Conservation (phyloP, 225 moss, liverwort and hornwort genomes). For the Straminergon stramineum region DNA sequence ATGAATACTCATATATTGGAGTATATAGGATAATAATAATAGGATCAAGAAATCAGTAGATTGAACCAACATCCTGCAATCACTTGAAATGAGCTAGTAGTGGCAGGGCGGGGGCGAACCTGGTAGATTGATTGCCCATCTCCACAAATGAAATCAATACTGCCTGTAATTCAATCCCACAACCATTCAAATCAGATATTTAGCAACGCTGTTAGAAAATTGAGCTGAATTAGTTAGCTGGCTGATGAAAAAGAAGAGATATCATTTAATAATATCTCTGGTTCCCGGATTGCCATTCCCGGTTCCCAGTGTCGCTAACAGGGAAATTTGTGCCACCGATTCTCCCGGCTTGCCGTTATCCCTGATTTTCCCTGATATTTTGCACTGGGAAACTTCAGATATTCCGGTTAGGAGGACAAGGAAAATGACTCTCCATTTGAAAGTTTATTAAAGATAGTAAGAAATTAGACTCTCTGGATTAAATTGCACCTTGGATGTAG, state of each 20-base stretch:
- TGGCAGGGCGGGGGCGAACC: not conserved
- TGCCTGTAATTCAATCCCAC: slow-evolving; percentile 6
- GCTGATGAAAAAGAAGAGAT: not conserved
- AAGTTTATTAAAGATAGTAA: not conserved
- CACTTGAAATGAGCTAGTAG: not conserved
- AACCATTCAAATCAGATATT: not conserved
- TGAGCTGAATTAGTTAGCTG: not conserved
- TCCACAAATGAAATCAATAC: slow-evolving; percentile 57
- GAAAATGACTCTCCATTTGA: not conserved
- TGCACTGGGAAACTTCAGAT: too few species aligned
- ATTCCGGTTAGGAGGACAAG: not conserved
- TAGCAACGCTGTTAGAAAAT: not conserved
- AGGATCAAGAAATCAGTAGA: not conserved
- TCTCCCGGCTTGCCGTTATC: too few species aligned
- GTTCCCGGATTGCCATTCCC: not conserved
- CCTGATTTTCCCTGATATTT: not conserved
- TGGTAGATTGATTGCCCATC: slow-evolving; percentile 49
- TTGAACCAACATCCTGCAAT: not conserved
- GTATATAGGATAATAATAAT: too few species aligned
- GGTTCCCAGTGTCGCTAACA: not conserved
- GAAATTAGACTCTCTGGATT: not conserved
- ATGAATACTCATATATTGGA: too few species aligned
- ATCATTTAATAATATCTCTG: not conserved
- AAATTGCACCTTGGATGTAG: slow-evolving; percentile 31
- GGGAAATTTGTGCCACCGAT: too few species aligned